Conservation (phyloP, 257 asterid species). For the Nicotiana undulata region DNA sequence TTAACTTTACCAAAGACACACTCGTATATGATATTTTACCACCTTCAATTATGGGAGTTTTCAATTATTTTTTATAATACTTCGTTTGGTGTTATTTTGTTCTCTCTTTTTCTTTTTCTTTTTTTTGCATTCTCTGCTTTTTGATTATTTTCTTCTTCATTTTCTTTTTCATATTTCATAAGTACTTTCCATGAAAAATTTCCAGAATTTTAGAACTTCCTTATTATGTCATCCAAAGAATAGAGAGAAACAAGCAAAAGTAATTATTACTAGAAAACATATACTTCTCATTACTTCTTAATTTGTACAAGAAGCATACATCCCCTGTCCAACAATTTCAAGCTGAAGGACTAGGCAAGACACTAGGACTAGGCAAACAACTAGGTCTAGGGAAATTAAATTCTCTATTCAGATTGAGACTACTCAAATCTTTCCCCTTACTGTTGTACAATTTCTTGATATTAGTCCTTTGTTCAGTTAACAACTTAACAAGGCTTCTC, state of each 20-base stretch:
- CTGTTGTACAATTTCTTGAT: conserved; percentile 66
- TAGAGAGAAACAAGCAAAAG: neutral
- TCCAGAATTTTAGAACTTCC: neutral
- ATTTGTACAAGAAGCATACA: conserved; percentile 9
- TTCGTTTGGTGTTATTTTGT: too few species aligned
- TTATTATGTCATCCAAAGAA: neutral
- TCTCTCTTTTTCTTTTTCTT: too few species aligned
- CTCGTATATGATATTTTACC: too few species aligned
- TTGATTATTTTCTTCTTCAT: too few species aligned
- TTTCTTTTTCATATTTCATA: neutral
- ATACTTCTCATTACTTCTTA: neutral
- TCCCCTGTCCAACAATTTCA: conserved; percentile 4
- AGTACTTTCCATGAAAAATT: too few species aligned
- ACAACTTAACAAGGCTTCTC: conserved; percentile 64
- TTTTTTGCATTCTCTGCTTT: neutral
- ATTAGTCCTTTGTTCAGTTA: conserved; percentile 65
- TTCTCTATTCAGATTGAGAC: conserved; percentile 33
- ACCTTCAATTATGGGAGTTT: too few species aligned
- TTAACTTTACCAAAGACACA: too few species aligned
- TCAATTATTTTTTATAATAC: too few species aligned
- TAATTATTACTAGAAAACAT: neutral
- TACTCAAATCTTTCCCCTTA: conserved; percentile 45
- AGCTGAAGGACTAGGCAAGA: conserved; percentile 74
- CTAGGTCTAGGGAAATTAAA: conserved; percentile 13
- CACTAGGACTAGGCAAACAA: conserved; percentile 71